phyloP scores from a whole-genome alignment of 1,284 basidiomycete species.

The Grifola frondosa region DNA sequence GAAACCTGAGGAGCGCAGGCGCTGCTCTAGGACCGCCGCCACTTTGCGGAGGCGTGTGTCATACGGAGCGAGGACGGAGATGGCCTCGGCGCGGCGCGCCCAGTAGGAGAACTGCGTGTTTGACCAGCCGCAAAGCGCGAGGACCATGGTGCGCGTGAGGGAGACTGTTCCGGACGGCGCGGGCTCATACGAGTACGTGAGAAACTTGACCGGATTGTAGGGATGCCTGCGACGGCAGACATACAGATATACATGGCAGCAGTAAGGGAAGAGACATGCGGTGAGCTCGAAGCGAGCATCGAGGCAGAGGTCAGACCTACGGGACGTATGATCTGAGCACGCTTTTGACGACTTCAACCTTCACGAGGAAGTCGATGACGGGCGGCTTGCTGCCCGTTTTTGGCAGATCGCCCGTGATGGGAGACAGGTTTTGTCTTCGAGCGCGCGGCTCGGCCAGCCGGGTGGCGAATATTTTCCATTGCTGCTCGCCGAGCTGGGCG shows the following conservation, averaged over 20 bases:
- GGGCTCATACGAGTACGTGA: slow-evolving; percentile 38
- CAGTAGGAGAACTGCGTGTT: slow-evolving; percentile 54
- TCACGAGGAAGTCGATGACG: slow-evolving; percentile 51
- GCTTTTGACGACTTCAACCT: slow-evolving; percentile 51
- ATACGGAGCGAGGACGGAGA: slow-evolving; percentile 42
- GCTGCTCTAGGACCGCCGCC: slow-evolving; percentile 39
- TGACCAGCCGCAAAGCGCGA: slow-evolving; percentile 49
- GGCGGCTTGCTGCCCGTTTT: slow-evolving; percentile 35
- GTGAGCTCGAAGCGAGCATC: too few relatives aligned
- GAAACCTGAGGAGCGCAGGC: slow-evolving; percentile 27
- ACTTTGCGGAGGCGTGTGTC: slow-evolving; percentile 42
- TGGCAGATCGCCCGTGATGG: slow-evolving; percentile 28
- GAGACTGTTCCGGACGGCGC: slow-evolving; percentile 44
- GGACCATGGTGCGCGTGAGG: slow-evolving; percentile 46
- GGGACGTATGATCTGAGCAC: slow-evolving; percentile 47
- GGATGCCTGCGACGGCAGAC: slow-evolving; percentile 42
- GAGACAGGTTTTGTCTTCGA: slow-evolving; percentile 33
- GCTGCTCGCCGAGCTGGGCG: slow-evolving; percentile 42
- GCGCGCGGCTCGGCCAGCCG: slow-evolving; percentile 43
- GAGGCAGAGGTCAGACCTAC: too few relatives aligned
- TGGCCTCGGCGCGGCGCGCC: slow-evolving; percentile 48
- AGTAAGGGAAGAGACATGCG: slow-evolving; percentile 1
- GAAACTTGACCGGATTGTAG: slow-evolving; percentile 50
- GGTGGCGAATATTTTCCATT: slow-evolving; percentile 47
- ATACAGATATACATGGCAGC: slow-evolving; percentile 5